Evolutionary conservation across 805 yeast genomes (phyloP).

Genomic region (Metschnikowia orientalis): DNA sequence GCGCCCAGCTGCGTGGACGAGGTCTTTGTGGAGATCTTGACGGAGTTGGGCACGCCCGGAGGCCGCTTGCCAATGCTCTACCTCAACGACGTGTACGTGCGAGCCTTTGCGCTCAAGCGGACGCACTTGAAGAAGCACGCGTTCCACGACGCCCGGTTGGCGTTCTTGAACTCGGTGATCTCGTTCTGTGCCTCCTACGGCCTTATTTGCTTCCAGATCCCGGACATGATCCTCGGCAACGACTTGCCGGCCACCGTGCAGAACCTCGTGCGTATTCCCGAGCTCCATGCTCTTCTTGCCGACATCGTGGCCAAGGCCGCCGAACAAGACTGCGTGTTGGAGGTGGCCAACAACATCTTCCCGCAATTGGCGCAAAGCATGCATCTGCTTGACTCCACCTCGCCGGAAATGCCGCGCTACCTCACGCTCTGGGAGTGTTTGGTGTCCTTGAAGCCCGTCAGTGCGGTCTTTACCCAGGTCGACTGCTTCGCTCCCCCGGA

Average conservation of each 20-base stretch:
- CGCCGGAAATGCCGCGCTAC: conserved; percentile 48
- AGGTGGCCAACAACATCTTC: conserved; percentile 51
- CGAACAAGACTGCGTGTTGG: conserved; percentile 63
- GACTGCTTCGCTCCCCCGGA: conserved; percentile 50
- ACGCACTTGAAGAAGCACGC: conserved; percentile 39
- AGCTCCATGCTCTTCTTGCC: conserved; percentile 37
- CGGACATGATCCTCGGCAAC: conserved; percentile 52
- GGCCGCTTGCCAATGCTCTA: conserved; percentile 42
- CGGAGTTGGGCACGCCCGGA: conserved; percentile 48
- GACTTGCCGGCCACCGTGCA: conserved; percentile 29
- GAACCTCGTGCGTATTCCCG: conserved; percentile 20
- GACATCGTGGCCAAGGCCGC: conserved; percentile 55
- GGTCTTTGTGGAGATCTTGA: conserved; percentile 50
- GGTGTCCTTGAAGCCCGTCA: conserved; percentile 56
- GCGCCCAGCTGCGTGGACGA: conserved; percentile 41
- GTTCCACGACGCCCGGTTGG: conserved; percentile 31
- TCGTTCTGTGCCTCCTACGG: conserved; percentile 58
- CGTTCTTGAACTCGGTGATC: conserved; percentile 45
- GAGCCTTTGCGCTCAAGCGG: conserved; percentile 40
- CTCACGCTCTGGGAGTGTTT: conserved; percentile 55
- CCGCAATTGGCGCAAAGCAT: conserved; percentile 40
- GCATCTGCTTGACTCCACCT: conserved; percentile 41
- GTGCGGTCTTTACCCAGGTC: conserved; percentile 53
- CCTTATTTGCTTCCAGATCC: conserved; percentile 61
- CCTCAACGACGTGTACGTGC: conserved; percentile 42